Base-by-base conservation (phyloP, 2,329 filamentous ascomycete species). In the Ascocoryne sarcoides region DNA sequence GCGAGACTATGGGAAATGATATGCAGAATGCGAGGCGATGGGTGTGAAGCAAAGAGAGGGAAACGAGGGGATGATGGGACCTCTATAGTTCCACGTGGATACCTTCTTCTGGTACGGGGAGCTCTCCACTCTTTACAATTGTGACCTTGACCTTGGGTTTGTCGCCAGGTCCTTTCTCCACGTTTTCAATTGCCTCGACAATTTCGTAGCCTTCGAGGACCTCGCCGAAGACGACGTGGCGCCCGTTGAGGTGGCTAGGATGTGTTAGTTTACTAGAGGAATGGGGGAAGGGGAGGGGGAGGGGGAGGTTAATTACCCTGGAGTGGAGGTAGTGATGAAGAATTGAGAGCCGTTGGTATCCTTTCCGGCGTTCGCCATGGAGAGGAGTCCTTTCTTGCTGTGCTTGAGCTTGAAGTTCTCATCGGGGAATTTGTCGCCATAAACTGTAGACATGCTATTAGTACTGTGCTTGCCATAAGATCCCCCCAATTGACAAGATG, bases 361-460 rank as follows among this genome's bases (percentile, higher is more conserved):
- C 64, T 79, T 76, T 64, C 84, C 84, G 46, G 83, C 76, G 67
- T 89, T 89, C 65, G 83, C 85, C 85, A 87, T 92, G 65, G 82
- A 87, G 51, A 92, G 70, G 37, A 86, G 69, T 58, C 85, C 85
- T 65, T 79, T 82, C 76, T 87, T 88, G 71, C 73, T 76, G 79
- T 93, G 86, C 75, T 88, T 89, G 61, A 90, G 75, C 80, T 92
- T 90, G 76, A 93, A 92, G 82, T 90, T 92, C 79, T 93, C 85
- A 58, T 93, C 85, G 51, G 76, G 66, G 69, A 92, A 92, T 68
- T 84, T 85, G 55, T 76, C 71, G 57, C 85, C 85, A 63, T 90
- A 92, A 70, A 92, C 77, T 81, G 48, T 37, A n/a, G 36, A 34
- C 12, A 26, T 26, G n/a, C 14, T 17, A 43, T 55, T 44, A 57